These are phyloP conservation scores for Gliomastix tumulicola DNA, from an alignment of 2,329 filamentous ascomycete species.

Conservation along the genomic window DNA sequence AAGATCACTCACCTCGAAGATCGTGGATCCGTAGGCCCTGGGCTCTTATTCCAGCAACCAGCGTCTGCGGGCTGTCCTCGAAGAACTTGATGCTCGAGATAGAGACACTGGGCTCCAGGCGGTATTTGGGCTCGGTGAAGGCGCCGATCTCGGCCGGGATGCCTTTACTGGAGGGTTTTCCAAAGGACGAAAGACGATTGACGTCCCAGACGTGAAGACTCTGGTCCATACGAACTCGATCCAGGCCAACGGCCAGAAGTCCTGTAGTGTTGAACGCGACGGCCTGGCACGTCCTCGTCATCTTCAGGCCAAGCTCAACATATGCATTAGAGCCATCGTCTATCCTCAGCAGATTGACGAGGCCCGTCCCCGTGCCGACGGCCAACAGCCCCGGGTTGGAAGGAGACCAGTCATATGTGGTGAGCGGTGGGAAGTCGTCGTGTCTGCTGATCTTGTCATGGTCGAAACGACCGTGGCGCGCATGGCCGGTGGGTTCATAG, in stretches of 20 bases:
- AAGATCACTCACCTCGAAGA: slow-evolving; percentile 61
- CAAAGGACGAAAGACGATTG: slow-evolving; percentile 48
- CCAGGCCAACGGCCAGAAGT: slow-evolving; percentile 69
- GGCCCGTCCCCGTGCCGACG: slow-evolving; percentile 67
- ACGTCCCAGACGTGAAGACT: slow-evolving; percentile 81
- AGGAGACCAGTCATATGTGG: slow-evolving; percentile 62
- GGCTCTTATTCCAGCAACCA: slow-evolving; percentile 70
- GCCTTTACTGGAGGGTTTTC: slow-evolving; percentile 34
- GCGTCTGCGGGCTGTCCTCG: slow-evolving; percentile 64
- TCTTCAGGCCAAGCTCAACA: slow-evolving; percentile 62
- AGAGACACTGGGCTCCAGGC: slow-evolving; percentile 61
- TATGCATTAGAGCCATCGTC: slow-evolving; percentile 62
- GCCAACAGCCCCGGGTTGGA: slow-evolving; percentile 60
- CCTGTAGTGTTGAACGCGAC: slow-evolving; percentile 71
- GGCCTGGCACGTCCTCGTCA: slow-evolving; percentile 72
- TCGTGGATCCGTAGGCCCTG: slow-evolving; percentile 73
- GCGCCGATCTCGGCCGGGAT: slow-evolving; percentile 41
- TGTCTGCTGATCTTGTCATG: slow-evolving; percentile 50
- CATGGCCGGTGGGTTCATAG: slow-evolving; percentile 55
- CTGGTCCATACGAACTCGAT: slow-evolving; percentile 74
- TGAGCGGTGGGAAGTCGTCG: slow-evolving; percentile 56
- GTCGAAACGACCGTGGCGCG: slow-evolving; percentile 49
- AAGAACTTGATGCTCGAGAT: slow-evolving; percentile 81
- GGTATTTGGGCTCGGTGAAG: slow-evolving; percentile 49
- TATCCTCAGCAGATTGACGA: slow-evolving; percentile 67